These are phyloP conservation scores for Russula lepida DNA, from an alignment of 768 basidiomycete genomes.

Conservation along the genomic window DNA sequence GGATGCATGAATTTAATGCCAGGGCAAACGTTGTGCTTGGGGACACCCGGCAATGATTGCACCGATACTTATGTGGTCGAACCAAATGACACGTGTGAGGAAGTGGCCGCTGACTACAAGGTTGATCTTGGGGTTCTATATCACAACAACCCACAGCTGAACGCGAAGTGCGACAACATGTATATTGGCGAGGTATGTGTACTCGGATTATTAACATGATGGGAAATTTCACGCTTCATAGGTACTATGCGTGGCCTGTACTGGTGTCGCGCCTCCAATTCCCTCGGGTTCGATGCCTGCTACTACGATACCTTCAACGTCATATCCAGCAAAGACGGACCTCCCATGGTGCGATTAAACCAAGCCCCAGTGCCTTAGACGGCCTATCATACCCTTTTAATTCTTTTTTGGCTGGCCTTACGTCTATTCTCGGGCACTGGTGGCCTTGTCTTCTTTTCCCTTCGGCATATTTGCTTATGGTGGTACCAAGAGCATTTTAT, in stretches of 20 bases:
- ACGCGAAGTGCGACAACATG: slow-evolving; percentile 50
- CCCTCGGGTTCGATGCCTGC: background rate
- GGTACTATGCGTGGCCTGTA: slow-evolving; percentile 2
- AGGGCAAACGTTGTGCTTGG: slow-evolving; percentile 52
- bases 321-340: background rate
- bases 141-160: slow-evolving; percentile 69
- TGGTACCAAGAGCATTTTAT: background rate
- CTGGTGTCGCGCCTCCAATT: background rate
- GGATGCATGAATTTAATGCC: slow-evolving; percentile 51
- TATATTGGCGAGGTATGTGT: slow-evolving; percentile 64
- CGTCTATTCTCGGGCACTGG: background rate
- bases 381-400: background rate
- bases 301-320: background rate
- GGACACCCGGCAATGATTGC: slow-evolving; percentile 53
- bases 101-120: slow-evolving; percentile 32
- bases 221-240: background rate
- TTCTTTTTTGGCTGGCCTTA: background rate
- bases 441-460: background rate
- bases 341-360: slow-evolving; percentile 10
- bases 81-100: slow-evolving; percentile 49
- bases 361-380: background rate
- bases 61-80: slow-evolving; percentile 47
- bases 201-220: background rate
- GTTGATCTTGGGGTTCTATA: slow-evolving; percentile 48
- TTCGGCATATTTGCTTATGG: background rate